These are phyloP conservation scores for Verticillium albo-atrum DNA, from an alignment of 2,329 filamentous ascomycete species.

Conservation along the genomic window DNA sequence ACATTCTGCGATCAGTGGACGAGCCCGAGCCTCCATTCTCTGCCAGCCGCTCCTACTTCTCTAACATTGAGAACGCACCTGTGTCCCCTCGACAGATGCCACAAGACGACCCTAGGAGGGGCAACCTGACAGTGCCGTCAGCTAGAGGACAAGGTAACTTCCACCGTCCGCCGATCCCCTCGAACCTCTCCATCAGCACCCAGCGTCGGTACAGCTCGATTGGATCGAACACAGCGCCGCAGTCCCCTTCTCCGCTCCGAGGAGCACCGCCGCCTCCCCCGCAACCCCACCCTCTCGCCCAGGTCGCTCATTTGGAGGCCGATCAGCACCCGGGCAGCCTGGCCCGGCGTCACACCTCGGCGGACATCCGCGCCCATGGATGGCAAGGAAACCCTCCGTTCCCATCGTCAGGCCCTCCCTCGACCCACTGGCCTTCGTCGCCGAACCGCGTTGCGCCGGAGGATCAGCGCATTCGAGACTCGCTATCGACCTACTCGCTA, in stretches of 20 bases:
- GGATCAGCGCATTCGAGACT: constrained; percentile 54
- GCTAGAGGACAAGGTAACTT: constrained; percentile 53
- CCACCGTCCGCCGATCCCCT: constrained; percentile 73
- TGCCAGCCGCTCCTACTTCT: constrained; percentile 62
- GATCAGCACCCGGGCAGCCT: constrained; percentile 65
- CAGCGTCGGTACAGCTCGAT: constrained; percentile 84
- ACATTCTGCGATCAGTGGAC: constrained; percentile 51
- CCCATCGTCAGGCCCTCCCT: constrained; percentile 52
- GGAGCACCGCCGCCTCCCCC: constrained; percentile 62
- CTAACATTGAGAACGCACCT: constrained; percentile 67
- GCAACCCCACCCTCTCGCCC: constrained; percentile 61
- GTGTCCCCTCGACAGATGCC: constrained; percentile 84
- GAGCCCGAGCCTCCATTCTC: constrained; percentile 64
- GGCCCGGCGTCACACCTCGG: constrained; percentile 83
- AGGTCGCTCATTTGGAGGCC: constrained; percentile 27
- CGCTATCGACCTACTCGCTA: constrained; percentile 50
- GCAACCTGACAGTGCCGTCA: constrained; percentile 60
- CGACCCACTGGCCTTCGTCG: constrained; percentile 50
- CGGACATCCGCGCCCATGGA: constrained; percentile 87
- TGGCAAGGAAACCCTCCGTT: constrained; percentile 56
- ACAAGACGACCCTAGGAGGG: constrained; percentile 75
- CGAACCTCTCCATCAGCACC: constrained; percentile 78
- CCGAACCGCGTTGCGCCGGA: constrained; percentile 45
- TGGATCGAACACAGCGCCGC: constrained; percentile 59
- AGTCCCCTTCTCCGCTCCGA: constrained; percentile 70